These are phyloP conservation scores for Claviceps capensis DNA, from an alignment of 2,329 filamentous ascomycete species.

Conservation along the genomic window DNA sequence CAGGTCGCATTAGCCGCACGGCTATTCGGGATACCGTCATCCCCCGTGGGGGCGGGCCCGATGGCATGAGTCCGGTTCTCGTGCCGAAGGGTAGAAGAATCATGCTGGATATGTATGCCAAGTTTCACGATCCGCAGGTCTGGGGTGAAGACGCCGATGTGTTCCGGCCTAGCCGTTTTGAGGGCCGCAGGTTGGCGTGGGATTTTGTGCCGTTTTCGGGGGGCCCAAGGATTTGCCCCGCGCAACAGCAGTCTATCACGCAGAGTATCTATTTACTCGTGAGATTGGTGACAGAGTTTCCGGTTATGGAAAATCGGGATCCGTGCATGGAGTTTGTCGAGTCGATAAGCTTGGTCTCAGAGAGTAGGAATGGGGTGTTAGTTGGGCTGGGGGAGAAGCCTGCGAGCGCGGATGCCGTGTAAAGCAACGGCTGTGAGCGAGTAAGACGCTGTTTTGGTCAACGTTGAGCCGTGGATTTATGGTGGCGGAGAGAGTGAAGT, in stretches of 20 bases:
- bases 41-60: conserved; percentile 1
- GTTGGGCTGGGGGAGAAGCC: background rate
- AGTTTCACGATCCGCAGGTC: background rate
- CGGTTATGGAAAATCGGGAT: background rate
- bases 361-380: conserved; percentile 1
- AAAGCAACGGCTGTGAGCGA: background rate
- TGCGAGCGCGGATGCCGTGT: background rate
- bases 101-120: conserved; percentile 1
- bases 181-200: background rate
- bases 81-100: background rate
- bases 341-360: conserved; percentile 1
- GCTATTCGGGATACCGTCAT: conserved; percentile 4
- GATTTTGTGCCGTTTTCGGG: conserved; percentile 4
- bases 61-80: background rate
- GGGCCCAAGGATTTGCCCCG: conserved; percentile 3
- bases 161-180: conserved; percentile 2
- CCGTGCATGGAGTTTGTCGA: conserved; percentile 3
- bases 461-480: no score
- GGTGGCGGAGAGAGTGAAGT: no score
- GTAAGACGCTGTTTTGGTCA: no score
- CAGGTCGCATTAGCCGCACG: conserved; percentile 1
- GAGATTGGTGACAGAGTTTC: background rate
- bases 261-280: conserved; percentile 2
- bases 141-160: conserved; percentile 1
- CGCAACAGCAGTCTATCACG: conserved; percentile 1